phyloP scores from a whole-genome alignment of 768 basidiomycete species.

The Suillus spraguei region DNA sequence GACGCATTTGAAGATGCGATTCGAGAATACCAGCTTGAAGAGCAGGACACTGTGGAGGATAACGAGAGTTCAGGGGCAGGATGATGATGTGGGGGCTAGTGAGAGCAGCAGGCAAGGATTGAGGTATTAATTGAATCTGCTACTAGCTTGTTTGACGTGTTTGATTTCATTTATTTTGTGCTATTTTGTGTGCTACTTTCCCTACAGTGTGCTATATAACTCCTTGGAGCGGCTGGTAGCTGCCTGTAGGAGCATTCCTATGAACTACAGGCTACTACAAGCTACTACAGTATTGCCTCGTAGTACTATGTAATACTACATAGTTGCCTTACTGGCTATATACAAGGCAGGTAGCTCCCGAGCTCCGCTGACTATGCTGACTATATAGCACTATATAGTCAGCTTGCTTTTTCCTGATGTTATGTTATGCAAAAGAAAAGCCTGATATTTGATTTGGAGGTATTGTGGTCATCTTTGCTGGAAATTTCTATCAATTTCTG shows the following conservation, averaged over 20 bases:
- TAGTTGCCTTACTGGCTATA: no score
- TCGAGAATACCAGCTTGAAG: background rate
- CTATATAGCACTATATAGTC: no score
- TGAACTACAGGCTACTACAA: slow-evolving; percentile 1
- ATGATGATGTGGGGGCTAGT: background rate
- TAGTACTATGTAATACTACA: background rate
- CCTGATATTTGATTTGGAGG: no score
- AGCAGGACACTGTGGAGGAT: background rate
- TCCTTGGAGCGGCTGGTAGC: background rate
- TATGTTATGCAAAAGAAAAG: no score
- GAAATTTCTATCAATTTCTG: no score
- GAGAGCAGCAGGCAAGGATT: background rate
- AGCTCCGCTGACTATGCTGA: no score
- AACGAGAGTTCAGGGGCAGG: background rate
- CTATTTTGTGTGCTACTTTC: background rate
- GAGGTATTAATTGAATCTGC: background rate
- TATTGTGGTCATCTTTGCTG: no score
- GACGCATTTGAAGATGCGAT: no score
- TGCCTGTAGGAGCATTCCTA: slow-evolving; percentile 3
- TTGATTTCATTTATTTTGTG: background rate
- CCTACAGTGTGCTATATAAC: slow-evolving; percentile 1
- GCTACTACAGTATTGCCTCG: background rate
- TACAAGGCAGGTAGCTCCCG: no score
- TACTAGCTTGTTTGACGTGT: background rate
- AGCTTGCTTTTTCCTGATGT: no score